Percentiles rank a stretch among this genome's conserved stretches.
These are phyloP conservation scores for Penstemon barbatus DNA, from an alignment of 257 asterid genomes.

Conservation along the genomic window DNA sequence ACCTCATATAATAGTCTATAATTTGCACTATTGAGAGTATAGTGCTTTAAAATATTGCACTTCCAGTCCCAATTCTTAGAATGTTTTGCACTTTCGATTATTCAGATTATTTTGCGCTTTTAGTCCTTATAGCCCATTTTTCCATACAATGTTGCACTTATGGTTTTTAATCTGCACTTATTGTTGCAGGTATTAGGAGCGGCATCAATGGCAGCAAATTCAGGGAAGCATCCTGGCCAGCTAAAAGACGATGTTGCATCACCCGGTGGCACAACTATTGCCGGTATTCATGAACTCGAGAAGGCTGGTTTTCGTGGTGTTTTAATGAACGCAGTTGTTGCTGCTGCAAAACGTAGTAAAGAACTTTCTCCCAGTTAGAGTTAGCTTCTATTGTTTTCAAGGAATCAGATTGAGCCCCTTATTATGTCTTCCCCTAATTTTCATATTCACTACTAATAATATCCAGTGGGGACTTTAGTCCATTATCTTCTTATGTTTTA, in stretches of 20 bases:
- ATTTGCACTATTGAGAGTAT: too few relatives aligned
- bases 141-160: too few relatives aligned
- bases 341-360: slow-evolving; percentile 83
- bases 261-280: slow-evolving; percentile 91
- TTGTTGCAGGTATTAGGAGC: slow-evolving; percentile 84
- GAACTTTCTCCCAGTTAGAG: slow-evolving; percentile 57
- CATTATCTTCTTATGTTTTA: too few relatives aligned
- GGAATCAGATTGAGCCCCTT: background rate
- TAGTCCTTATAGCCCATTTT: too few relatives aligned
- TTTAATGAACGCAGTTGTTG: slow-evolving; percentile 89
- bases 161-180: too few relatives aligned
- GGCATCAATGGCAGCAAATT: slow-evolving; percentile 63
- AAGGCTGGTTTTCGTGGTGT: slow-evolving; percentile 86
- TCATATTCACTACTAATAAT: too few relatives aligned
- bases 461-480: too few relatives aligned
- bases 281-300: slow-evolving; percentile 87
- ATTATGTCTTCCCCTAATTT: too few relatives aligned
- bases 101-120: too few relatives aligned
- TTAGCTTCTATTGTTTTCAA: slow-evolving; percentile 24
- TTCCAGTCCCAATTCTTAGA: background rate
- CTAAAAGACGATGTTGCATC: slow-evolving; percentile 96
- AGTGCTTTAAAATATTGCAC: too few relatives aligned
- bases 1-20: too few relatives aligned
- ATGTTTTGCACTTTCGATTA: background rate
- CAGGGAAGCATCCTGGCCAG: slow-evolving; percentile 90